Base-by-base conservation (phyloP, 345 rosid species). In the Populus ilicifolia region DNA sequence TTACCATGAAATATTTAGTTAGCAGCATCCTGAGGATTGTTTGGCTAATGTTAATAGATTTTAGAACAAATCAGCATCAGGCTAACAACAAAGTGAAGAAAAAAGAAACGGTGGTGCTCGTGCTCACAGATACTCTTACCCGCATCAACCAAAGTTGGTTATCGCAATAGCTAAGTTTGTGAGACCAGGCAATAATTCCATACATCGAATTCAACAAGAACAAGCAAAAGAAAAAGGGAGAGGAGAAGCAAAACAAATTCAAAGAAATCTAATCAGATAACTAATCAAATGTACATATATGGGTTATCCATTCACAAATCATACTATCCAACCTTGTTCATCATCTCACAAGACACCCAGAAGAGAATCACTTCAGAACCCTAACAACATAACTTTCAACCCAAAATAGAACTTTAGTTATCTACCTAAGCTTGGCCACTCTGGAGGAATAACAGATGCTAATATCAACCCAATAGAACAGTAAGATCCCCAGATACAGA, bases 401-500 rank as follows among this genome's bases (percentile, higher is more conserved):
- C 18, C 9, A 30, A 29, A 63, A 63, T 36, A 44, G 20, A 39
- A 74, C 64, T 29, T 23, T 6, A 20, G 30, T 14, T 14, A 38
- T 78, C 70, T 56, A 78, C 75, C 23, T 14, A 30, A 73, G 25
- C 54, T 30, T 27, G 27, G 72, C 71, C 78, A 70, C 69, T 62
- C 80, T 67, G 62, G 68, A 67, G 77, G 36, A 70, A 70, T 25
- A 50, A 21, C 76, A 78, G 77, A 78, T 71, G 71, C 77, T 48
- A 67, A 65, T 75, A 46, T 71, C 52, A 75, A 71, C 61, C 67
- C 67, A 36, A 43, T 44, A 39, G 29, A 29, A 67, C 10, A 18
- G 0, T 21, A 78, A 33, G 50, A 48, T 16, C 76, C 68, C 41
- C 13, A 44, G 68, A 36, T 3, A 23, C 23, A 41, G 68, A 59